These are phyloP conservation scores for Arabidopsis thaliana DNA, from an alignment of 345 rosid genomes.

Conservation along the genomic window TAIR10.1 NC_003076.8:1778501-1779000, in stretches of 20 bases:
- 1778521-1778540: slow-evolving; percentile 61
- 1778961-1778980: slow-evolving; percentile 96
- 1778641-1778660: neutral
- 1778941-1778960: slow-evolving; percentile 88
- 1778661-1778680: neutral
- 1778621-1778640: neutral
- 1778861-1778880: neutral
- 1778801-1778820: neutral
- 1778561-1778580: slow-evolving; percentile 98
- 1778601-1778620: slow-evolving; percentile 87
- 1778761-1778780: slow-evolving; percentile 92
- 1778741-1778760: slow-evolving; percentile 86
- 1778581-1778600: slow-evolving; percentile 89
- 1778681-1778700: slow-evolving; percentile 13
- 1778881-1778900: neutral
- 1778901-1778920: neutral
- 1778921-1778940: slow-evolving; percentile 89
- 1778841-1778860: slow-evolving; percentile 12
- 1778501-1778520: slow-evolving; percentile 75
- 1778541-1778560: slow-evolving; percentile 87
- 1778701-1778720: slow-evolving; percentile 97
- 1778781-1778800: slow-evolving; percentile 54
- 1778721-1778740: slow-evolving; percentile 83
- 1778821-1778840: neutral
- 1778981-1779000: slow-evolving; percentile 93